Evolutionary conservation across 306 rosid species (phyloP).

Genomic region (Lupinus albus): DNA sequence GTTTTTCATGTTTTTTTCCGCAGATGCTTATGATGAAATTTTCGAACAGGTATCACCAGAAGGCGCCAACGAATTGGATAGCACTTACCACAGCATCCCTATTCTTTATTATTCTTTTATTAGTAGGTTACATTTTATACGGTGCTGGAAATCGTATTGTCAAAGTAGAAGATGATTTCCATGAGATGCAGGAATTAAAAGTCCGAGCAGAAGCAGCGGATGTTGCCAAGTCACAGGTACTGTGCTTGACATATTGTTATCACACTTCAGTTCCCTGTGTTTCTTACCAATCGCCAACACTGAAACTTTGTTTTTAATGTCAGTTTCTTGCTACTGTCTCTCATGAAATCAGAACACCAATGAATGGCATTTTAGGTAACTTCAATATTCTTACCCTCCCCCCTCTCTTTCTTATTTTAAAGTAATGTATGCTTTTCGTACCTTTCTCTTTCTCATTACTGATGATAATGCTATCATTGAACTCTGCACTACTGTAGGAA

Average conservation of each 20-base stretch:
- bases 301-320: conserved; percentile 30
- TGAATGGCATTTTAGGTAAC: conserved; percentile 96
- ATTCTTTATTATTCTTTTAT: conserved; percentile 75
- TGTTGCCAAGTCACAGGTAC: conserved; percentile 95
- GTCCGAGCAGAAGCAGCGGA: conserved; percentile 92
- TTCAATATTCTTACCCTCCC: conserved; percentile 2
- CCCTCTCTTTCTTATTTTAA: conserved; percentile 16
- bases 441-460: conserved; percentile 15
- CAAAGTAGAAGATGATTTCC: conserved; percentile 94
- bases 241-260: conserved; percentile 31
- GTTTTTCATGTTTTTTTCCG: conserved; percentile 32
- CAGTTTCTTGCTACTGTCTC: conserved; percentile 98
- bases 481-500: conserved; percentile 59
- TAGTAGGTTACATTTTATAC: conserved; percentile 86
- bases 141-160: conserved; percentile 92
- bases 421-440: neutral
- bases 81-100: conserved; percentile 67
- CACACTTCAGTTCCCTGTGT: conserved; percentile 33
- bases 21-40: conserved; percentile 36
- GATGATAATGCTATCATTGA: conserved; percentile 21
- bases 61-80: conserved; percentile 79
- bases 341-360: conserved; percentile 99
- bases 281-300: conserved; percentile 32
- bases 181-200: conserved; percentile 71
- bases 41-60: conserved; percentile 84